These are phyloP conservation scores for Xerocomus tenax DNA, from an alignment of 1,284 basidiomycete genomes.

Conservation along the genomic window DNA sequence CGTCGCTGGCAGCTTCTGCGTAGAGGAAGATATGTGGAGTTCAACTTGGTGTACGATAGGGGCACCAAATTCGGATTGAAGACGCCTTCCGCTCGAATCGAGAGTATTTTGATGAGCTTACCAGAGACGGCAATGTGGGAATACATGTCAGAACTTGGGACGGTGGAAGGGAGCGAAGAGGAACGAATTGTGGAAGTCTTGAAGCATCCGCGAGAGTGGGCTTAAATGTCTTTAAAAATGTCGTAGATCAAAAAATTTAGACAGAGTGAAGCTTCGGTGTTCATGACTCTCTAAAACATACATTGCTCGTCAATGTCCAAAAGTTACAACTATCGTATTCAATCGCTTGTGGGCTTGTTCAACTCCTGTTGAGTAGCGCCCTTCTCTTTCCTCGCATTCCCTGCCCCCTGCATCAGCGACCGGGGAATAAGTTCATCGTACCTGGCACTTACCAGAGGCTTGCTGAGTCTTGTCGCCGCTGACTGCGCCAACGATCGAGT, in stretches of 20 bases:
- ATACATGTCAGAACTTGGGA: conserved; percentile 78
- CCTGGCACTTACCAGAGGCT: conserved; percentile 36
- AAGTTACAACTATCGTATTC: neutral
- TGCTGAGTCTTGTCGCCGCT: conserved; percentile 61
- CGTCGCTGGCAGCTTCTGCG: conserved; percentile 87
- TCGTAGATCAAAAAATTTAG: neutral
- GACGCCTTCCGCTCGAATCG: conserved; percentile 85
- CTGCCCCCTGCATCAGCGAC: conserved; percentile 24
- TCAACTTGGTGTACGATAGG: conserved; percentile 85
- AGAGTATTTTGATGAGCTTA: conserved; percentile 88
- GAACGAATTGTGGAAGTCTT: conserved; percentile 29
- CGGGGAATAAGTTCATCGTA: fast-evolving
- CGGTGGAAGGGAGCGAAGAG: conserved; percentile 62
- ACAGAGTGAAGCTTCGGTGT: neutral
- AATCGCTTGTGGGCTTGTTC: conserved; percentile 34
- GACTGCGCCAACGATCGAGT: conserved; percentile 56
- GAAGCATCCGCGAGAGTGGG: conserved; percentile 67
- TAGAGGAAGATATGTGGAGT: conserved; percentile 88
- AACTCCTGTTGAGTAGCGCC: conserved; percentile 48
- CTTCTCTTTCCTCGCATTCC: conserved; percentile 52
- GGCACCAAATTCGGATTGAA: conserved; percentile 84
- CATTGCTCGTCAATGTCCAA: neutral
- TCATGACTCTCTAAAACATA: conserved; percentile 1
- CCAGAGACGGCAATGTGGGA: conserved; percentile 92
- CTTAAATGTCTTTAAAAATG: conserved; percentile 3